These are phyloP conservation scores for Megacollybia platyphylla DNA, from an alignment of 1,284 basidiomycete species.

Conservation along the genomic window DNA sequence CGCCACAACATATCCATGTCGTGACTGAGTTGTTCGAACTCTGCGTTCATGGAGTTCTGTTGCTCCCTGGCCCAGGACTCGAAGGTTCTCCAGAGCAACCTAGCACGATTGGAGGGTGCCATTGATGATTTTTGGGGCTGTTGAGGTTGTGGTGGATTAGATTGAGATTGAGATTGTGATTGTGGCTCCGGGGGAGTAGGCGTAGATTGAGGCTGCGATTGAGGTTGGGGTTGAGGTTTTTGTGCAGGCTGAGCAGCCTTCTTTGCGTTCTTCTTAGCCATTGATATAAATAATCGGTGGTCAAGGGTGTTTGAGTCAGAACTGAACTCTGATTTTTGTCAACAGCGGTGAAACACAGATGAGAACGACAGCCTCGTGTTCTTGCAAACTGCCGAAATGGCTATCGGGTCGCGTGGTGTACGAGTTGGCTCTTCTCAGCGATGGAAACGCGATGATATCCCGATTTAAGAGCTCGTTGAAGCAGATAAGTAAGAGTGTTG, in stretches of 20 bases:
- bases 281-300: background rate
- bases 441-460: no score
- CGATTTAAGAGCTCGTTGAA: no score
- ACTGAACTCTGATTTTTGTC: background rate
- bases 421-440: no score
- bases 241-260: background rate
- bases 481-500: no score
- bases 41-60: background rate
- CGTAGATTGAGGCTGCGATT: background rate
- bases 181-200: background rate
- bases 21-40: background rate
- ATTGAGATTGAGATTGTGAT: background rate
- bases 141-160: background rate
- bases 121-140: background rate
- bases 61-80: background rate
- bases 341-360: no score
- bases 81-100: conserved; percentile 1
- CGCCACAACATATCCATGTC: background rate
- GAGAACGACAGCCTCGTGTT: no score
- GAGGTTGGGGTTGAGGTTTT: background rate
- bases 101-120: conserved; percentile 1
- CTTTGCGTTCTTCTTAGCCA: background rate
- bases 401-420: no score
- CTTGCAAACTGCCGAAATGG: no score
- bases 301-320: background rate